A percentile compares a stretch with the other conserved stretches of the same genome.
phyloP scores from a whole-genome alignment of 441 rosid species.

The Gossypium lobatum region DNA sequence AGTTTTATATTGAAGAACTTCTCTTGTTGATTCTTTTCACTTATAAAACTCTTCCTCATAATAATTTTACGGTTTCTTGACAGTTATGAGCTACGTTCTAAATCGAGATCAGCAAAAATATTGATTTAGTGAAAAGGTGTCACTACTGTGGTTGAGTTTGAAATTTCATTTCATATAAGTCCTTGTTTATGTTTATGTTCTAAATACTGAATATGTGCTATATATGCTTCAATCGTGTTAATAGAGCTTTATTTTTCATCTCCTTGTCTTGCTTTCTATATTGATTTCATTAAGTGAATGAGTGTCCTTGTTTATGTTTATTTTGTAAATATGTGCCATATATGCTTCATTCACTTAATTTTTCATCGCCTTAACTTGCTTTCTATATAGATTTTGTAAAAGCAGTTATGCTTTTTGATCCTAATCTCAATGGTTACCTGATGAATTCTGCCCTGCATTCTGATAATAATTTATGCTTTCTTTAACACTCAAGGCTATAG shows the following conservation, averaged over 20 bases:
- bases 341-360: not conserved
- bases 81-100: not conserved
- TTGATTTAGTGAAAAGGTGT: not conserved
- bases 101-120: not conserved
- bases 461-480: slow-evolving; percentile 3
- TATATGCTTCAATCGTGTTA: not conserved
- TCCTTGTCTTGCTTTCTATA: not conserved
- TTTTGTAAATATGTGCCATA: not conserved
- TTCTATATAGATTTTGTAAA: slow-evolving; percentile 6
- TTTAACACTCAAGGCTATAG: slow-evolving; percentile 55
- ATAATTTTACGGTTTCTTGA: not conserved
- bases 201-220: not conserved
- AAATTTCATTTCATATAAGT: not conserved
- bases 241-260: not conserved
- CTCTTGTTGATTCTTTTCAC: not conserved
- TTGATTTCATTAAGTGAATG: not conserved
- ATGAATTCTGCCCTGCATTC: slow-evolving; percentile 2
- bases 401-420: not conserved
- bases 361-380: not conserved
- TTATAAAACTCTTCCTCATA: not conserved
- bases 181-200: not conserved
- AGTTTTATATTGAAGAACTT: not conserved
- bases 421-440: not conserved
- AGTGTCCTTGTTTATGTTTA: not conserved
- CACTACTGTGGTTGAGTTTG: not conserved